These are phyloP conservation scores for Leccinum boreale DNA, from an alignment of 768 basidiomycete species.

Conservation along the genomic window DNA sequence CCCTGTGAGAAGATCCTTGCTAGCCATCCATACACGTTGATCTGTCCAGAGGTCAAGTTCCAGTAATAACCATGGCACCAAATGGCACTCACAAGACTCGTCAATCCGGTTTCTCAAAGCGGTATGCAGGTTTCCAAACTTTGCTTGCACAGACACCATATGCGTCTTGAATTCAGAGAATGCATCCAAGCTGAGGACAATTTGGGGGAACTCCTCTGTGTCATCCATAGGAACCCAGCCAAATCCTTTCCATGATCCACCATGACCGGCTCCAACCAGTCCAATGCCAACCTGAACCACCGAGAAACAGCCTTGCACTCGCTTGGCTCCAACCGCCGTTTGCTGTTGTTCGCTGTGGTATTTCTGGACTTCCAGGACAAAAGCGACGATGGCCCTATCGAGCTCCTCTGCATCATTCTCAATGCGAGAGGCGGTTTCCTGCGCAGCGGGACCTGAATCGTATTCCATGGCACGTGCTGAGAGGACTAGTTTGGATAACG, in stretches of 20 bases:
- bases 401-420: constrained; percentile 75
- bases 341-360: constrained; percentile 37
- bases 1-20: constrained; percentile 51
- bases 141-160: constrained; percentile 49
- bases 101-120: constrained; percentile 20
- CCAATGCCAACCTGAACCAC: constrained; percentile 68
- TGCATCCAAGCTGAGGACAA: constrained; percentile 47
- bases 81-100: constrained; percentile 24
- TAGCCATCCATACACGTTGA: constrained; percentile 32
- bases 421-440: constrained; percentile 66
- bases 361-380: constrained; percentile 68
- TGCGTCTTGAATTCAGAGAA: constrained; percentile 51
- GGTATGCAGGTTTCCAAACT: constrained; percentile 35
- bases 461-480: constrained; percentile 89
- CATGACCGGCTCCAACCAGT: constrained; percentile 76
- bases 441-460: constrained; percentile 60
- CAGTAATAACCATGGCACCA: background rate
- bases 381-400: constrained; percentile 65
- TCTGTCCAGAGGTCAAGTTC: constrained; percentile 17
- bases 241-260: constrained; percentile 79
- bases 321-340: constrained; percentile 37
- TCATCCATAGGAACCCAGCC: constrained; percentile 68
- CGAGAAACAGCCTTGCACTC: constrained; percentile 59
- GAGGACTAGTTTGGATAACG: constrained; percentile 84
- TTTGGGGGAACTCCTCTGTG: constrained; percentile 44